Percentiles rank a stretch among this genome's conserved stretches.
Conservation (phyloP, 2,329 filamentous ascomycete species). For the Cercospora sp. region DNA sequence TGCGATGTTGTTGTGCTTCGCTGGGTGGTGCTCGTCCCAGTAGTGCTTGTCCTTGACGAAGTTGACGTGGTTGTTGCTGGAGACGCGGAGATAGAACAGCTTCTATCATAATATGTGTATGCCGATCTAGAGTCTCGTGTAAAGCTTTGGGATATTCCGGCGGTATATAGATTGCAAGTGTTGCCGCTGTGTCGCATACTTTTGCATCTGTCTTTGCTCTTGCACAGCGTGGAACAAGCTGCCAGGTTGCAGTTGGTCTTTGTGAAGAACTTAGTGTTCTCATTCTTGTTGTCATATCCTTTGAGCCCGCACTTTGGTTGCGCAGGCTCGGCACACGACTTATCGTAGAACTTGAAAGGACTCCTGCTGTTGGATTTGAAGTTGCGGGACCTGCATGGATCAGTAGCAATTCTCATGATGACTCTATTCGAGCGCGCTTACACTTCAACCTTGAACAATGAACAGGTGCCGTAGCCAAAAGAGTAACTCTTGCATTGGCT, state of each 20-base stretch:
- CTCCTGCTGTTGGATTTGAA: background rate
- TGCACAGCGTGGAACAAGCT: background rate
- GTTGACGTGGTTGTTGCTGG: background rate
- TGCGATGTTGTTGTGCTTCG: background rate
- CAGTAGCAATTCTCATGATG: background rate
- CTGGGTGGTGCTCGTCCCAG: background rate
- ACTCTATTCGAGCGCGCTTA: background rate
- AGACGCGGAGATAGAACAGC: background rate
- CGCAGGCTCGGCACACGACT: background rate
- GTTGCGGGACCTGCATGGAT: background rate
- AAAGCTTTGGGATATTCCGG: background rate
- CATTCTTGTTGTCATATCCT: background rate
- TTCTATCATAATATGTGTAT: background rate
- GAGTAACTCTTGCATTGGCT: background rate
- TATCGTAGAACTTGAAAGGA: background rate
- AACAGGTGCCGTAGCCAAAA: background rate
- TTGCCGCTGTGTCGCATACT: background rate
- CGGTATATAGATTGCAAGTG: background rate
- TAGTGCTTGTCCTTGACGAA: background rate
- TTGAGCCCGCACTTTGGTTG: background rate
- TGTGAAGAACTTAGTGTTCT: background rate
- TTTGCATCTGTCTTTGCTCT: background rate
- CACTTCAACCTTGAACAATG: background rate
- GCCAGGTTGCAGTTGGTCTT: background rate
- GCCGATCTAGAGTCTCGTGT: background rate